A percentile compares a stretch with the other conserved stretches of the same genome.
Conservation (phyloP, 2,329 filamentous ascomycete species). For the Xylaria multiplex region DNA sequence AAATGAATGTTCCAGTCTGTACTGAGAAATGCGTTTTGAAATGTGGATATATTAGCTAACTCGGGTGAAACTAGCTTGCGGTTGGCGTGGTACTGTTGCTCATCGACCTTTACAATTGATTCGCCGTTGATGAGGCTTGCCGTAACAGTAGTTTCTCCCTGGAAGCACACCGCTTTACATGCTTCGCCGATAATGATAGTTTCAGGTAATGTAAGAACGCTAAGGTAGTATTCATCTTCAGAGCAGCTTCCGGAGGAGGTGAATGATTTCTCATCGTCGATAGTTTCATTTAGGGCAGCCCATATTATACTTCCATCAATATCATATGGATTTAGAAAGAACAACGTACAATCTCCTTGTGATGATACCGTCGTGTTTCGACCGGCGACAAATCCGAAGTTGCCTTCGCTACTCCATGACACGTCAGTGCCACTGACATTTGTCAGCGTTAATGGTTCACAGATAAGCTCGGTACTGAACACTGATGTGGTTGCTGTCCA, state of each 20-base stretch:
- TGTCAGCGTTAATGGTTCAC: slow-evolving; percentile 1
- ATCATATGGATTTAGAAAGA: not conserved
- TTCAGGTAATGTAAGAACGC: not conserved
- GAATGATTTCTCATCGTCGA: not conserved
- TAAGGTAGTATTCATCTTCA: not conserved
- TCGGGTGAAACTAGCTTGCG: not conserved
- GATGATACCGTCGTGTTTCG: not conserved
- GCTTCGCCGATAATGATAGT: slow-evolving; percentile 9
- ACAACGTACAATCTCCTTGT: not conserved
- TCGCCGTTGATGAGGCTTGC: not conserved
- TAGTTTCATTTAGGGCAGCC: not conserved
- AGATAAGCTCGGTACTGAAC: slow-evolving; percentile 14
- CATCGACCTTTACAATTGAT: slow-evolving; percentile 12
- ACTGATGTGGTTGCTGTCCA: slow-evolving; percentile 18
- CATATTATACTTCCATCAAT: slow-evolving; percentile 8
- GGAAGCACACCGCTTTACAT: slow-evolving; percentile 6
- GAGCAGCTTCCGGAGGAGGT: not conserved
- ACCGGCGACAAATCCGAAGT: no score
- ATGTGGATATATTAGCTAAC: slow-evolving; percentile 5
- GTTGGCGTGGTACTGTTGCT: slow-evolving; percentile 6
- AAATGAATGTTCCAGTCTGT: slow-evolving; percentile 6
- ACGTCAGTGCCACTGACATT: not conserved
- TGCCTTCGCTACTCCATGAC: no score
- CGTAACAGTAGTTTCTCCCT: slow-evolving; percentile 9
- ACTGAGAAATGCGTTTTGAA: slow-evolving; percentile 10